Evolutionary conservation across 1,284 basidiomycete genomes (phyloP), one percentile per base, ranked within the genome.

Genomic region (Irpex sp.): DNA sequence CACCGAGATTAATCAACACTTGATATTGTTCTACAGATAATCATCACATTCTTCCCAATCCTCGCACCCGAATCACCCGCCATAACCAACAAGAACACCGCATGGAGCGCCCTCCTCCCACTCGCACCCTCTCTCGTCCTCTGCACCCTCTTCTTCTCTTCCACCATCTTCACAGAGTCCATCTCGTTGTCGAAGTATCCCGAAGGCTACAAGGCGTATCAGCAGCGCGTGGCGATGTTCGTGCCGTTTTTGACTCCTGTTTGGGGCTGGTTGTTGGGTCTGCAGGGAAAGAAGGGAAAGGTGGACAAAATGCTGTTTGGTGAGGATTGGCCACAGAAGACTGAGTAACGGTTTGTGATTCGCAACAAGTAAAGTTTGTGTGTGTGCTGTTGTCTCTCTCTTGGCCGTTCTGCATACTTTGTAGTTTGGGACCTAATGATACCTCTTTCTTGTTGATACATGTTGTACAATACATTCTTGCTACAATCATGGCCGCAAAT

Each of bases 181-280:
- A 94, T 97, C 70, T 89, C 92, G 4, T 69, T 74, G 21, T 74
- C 79, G 55, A 97, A 97, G 75, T 97, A 97, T 71, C 87, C 91
- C 1, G 74, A 75, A 4, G 83, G 81, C 3, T 97, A 96, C 76
- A 71, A 71, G 15, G 85, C 86, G 15, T 96, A 96, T 74, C 85
- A 88, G 73, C 75, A 80, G 66, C 82, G 94, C 19, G 93, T 96
- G n/a, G 89, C 85, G 26, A 93, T 94, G 88, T 96, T 96, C 73
- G 74, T 81, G 8, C 88, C 89, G 4, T 69, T 82, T 60, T 73
- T 80, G 62, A 91, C 89, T 0, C 73, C 74, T 3, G 70, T 81
- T 13, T 76, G 73, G 72, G 82, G 82, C 0, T 64, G 70, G 19
- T 57, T 77, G 31, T 68, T 84, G 66, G 64, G 69, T 21, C 58